Percentiles rank a stretch among this genome's conserved stretches.
phyloP scores from a whole-genome alignment of 2,329 filamentous ascomycete genomes.

The Colletotrichum sp. region DNA sequence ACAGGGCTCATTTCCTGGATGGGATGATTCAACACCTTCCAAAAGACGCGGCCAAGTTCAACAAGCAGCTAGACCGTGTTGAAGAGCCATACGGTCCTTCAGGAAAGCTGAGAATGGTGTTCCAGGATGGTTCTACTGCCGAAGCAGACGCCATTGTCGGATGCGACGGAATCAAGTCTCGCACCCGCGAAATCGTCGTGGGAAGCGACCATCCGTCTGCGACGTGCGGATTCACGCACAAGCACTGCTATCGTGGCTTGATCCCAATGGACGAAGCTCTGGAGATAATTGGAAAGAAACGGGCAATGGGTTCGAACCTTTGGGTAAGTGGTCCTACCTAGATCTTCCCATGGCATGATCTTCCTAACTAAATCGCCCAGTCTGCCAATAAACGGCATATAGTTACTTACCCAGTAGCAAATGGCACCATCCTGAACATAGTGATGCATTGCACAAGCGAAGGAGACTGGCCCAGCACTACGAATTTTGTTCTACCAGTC shows the following conservation, averaged over 20 bases:
- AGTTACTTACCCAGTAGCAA: constrained; percentile 63
- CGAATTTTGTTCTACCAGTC: constrained; percentile 23
- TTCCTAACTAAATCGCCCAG: constrained; percentile 7
- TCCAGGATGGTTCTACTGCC: constrained; percentile 42
- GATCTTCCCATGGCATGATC: not conserved
- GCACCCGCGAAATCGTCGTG: constrained; percentile 53
- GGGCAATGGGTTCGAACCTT: constrained; percentile 47
- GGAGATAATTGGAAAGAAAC: constrained; percentile 46
- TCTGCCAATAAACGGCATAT: constrained; percentile 57
- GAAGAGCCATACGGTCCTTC: constrained; percentile 20
- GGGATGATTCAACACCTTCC: constrained; percentile 42
- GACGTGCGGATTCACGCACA: constrained; percentile 52
- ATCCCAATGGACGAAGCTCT: constrained; percentile 56
- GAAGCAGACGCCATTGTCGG: constrained; percentile 51
- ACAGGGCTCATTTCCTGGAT: constrained; percentile 29
- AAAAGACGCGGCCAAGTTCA: constrained; percentile 24
- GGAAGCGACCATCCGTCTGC: constrained; percentile 41
- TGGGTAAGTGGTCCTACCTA: constrained; percentile 53
- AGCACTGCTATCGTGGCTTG: constrained; percentile 60
- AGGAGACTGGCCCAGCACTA: constrained; percentile 30
- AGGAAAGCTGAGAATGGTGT: constrained; percentile 30
- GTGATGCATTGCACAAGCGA: constrained; percentile 45
- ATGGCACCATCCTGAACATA: constrained; percentile 60
- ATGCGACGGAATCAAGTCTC: constrained; percentile 64
- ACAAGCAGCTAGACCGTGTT: constrained; percentile 33